Evolutionary conservation across 768 basidiomycete species (phyloP), one percentile per base, ranked within the genome.

Genomic region (Amanita jacksonii): DNA sequence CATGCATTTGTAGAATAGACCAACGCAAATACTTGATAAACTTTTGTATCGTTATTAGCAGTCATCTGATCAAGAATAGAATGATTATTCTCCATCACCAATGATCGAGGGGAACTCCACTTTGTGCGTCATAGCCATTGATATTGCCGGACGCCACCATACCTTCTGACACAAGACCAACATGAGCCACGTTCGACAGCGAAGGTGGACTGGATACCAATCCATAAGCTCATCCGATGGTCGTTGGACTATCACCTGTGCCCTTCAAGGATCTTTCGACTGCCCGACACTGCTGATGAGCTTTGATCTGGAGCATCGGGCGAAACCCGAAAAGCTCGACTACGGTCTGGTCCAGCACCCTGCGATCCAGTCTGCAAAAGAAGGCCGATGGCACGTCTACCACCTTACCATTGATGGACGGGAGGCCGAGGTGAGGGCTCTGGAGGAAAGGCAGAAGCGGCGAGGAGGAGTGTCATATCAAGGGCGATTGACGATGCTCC

Each of bases 381-480:
- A 45, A 31, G 36, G 44, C 15, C 32, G 44, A 8, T 45, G 44
- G 36, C 44, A 45, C 12, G 44, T 45, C 15, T 45, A 45, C 15
- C 37, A 38, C 9, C 16, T 45, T 7, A 16, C 28, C 12, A 38
- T 45, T 19, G 25, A 38, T 18, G 44, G 44, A 15, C 36, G 36
- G 6, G 25, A 45, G 9, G 43, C 28, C n/a, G 43, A 45, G 5
- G 31, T 38, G 30, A 38, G 30, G 25, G 36, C 5, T 25, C 24
- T 38, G 36, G 44, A 45, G 36, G 44, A 38, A 28, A 31, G 9
- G 6, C 35, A 31, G 15, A 28, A 24, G 36, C 9, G 44, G 16
- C 8, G 22, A 19, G 44, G 44, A 3, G 44, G 37, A n/a, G 8
- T 23, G 1, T 12, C n/a, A 12, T 45, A 45, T 32, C 36, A 38